phyloP scores from a whole-genome alignment of 257 asterid species.

The Scutellaria barbata region DNA sequence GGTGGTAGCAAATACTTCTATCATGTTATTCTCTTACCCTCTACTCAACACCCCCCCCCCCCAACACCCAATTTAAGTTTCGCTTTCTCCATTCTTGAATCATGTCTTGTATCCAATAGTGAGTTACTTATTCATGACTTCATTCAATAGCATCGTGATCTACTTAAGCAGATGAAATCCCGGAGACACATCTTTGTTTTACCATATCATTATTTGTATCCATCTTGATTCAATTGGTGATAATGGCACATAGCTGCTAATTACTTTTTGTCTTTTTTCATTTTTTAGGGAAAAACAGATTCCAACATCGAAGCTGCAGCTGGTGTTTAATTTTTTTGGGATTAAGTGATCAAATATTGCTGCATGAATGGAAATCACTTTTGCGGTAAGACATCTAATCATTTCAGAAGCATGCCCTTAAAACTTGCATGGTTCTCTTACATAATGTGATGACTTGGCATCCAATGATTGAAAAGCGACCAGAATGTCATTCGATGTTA shows the following conservation, averaged over 20 bases:
- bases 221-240: not conserved
- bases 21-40: not conserved
- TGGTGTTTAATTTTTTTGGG: conserved; percentile 49
- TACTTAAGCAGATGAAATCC: conserved; percentile 22
- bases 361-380: conserved; percentile 9
- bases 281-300: conserved; percentile 59
- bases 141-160: not conserved
- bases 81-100: not conserved
- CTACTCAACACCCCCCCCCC: no score
- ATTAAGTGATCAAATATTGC: conserved; percentile 18
- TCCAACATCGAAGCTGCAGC: conserved; percentile 62
- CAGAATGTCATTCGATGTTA: not conserved
- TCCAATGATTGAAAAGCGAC: not conserved
- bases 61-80: not conserved
- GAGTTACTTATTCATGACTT: conserved; percentile 2
- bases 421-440: not conserved
- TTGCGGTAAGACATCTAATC: conserved; percentile 35
- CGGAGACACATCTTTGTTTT: not conserved
- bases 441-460: not conserved
- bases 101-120: not conserved
- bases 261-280: conserved; percentile 1
- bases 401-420: conserved; percentile 3
- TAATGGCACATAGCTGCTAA: conserved; percentile 2
- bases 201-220: not conserved
- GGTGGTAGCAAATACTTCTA: not conserved